phyloP scores from a whole-genome alignment of 306 rosid species.

The Nissolia schottii region DNA sequence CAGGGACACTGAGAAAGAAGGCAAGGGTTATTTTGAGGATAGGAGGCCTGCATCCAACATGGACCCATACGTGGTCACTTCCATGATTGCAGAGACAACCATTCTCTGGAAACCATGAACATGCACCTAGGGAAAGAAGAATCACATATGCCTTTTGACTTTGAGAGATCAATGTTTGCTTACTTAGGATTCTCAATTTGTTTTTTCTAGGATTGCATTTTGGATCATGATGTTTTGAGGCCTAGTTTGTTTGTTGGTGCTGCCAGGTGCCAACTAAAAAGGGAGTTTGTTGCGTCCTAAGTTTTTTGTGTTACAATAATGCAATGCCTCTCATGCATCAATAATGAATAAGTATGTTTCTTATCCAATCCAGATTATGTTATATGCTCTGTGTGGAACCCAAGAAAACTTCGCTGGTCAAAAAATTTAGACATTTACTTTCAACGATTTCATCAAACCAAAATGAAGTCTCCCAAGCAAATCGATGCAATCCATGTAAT shows the following conservation, averaged over 20 bases:
- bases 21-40: slow-evolving; percentile 93
- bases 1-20: slow-evolving; percentile 83
- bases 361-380: too few species aligned
- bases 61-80: too few species aligned
- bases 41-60: too few species aligned
- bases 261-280: not conserved
- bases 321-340: not conserved
- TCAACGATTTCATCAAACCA: too few species aligned
- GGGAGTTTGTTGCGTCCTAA: not conserved
- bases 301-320: not conserved
- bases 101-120: slow-evolving; percentile 72
- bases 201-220: not conserved
- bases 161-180: not conserved
- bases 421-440: too few species aligned
- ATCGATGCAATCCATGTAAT: too few species aligned
- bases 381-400: too few species aligned
- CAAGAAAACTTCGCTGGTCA: too few species aligned
- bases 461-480: too few species aligned
- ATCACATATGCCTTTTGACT: not conserved
- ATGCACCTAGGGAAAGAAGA: not conserved
- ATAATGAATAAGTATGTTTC: not conserved
- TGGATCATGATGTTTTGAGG: not conserved
- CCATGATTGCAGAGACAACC: slow-evolving; percentile 94
- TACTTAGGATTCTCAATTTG: not conserved
- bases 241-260: slow-evolving; percentile 14